Percentiles rank a stretch among this genome's conserved stretches.
Conservation (phyloP, 2,329 filamentous ascomycete genomes). For the Pseudocercospora vitis region DNA sequence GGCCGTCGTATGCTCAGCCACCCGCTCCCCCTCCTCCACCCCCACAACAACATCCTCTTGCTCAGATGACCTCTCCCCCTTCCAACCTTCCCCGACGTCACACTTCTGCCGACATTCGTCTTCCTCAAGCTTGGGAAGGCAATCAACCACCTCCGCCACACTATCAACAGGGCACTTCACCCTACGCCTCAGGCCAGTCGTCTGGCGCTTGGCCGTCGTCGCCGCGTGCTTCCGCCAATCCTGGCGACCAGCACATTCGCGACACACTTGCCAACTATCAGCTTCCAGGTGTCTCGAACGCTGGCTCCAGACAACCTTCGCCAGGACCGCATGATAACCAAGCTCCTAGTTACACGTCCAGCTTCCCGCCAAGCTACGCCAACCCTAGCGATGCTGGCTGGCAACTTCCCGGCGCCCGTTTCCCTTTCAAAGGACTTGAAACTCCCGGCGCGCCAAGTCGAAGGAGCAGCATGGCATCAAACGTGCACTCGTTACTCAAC, state of each 20-base stretch:
- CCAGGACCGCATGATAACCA: constrained; percentile 45
- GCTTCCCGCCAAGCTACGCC: constrained; percentile 52
- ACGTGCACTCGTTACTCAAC: constrained; percentile 66
- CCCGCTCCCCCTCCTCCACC: constrained; percentile 60
- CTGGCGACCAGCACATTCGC: constrained; percentile 62
- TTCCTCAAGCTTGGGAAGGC: constrained; percentile 62
- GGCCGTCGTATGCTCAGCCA: constrained; percentile 54
- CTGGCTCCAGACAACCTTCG: constrained; percentile 39
- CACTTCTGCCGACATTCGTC: constrained; percentile 92
- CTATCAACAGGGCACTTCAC: constrained; percentile 55
- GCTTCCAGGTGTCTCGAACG: constrained; percentile 54
- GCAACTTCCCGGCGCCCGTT: constrained; percentile 54
- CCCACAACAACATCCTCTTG: constrained; percentile 61
- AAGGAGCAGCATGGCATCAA: constrained; percentile 70
- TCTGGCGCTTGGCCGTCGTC: constrained; percentile 67
- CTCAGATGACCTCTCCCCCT: constrained; percentile 57
- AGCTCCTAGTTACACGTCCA: constrained; percentile 47
- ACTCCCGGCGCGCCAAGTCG: constrained; percentile 62
- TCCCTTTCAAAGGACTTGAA: constrained; percentile 50
- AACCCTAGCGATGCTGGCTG: constrained; percentile 57
- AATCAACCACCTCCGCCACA: constrained; percentile 61
- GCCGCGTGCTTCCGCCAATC: constrained; percentile 48
- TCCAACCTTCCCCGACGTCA: constrained; percentile 78
- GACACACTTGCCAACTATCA: constrained; percentile 67
- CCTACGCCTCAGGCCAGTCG: constrained; percentile 64